A percentile compares a stretch with the other conserved stretches of the same genome.
phyloP scores from a whole-genome alignment of 495 filamentous ascomycete species.

The Extremus antarcticus region DNA sequence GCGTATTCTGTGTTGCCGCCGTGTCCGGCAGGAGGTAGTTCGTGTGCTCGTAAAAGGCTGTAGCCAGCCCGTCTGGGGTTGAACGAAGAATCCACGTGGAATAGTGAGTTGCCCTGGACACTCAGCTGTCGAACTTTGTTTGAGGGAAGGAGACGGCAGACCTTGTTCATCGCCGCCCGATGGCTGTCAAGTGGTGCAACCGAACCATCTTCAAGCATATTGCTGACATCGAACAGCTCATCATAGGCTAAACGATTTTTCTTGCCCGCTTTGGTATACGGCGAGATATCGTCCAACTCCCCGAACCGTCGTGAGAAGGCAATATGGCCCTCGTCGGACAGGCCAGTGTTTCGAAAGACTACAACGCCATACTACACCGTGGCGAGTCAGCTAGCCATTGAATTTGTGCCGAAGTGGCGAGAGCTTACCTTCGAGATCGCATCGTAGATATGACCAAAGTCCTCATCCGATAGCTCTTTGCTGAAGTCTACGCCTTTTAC shows the following conservation, averaged over 20 bases:
- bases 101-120: conserved; percentile 43
- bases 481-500: conserved; percentile 42
- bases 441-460: conserved; percentile 37
- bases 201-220: conserved; percentile 14
- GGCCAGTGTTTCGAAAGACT: conserved; percentile 42
- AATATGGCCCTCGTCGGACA: conserved; percentile 43
- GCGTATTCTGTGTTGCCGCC: conserved; percentile 51
- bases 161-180: conserved; percentile 13
- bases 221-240: conserved; percentile 15
- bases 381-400: background rate
- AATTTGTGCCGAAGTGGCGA: background rate
- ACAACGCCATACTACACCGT: conserved; percentile 39
- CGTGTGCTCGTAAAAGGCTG: conserved; percentile 42
- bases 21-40: conserved; percentile 39
- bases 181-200: conserved; percentile 13
- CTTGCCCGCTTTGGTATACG: conserved; percentile 15
- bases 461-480: conserved; percentile 32
- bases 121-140: background rate
- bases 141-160: background rate
- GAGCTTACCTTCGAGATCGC: conserved; percentile 39
- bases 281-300: conserved; percentile 15
- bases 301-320: conserved; percentile 28
- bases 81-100: conserved; percentile 50
- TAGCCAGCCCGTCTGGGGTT: conserved; percentile 48
- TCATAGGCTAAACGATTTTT: conserved; percentile 11